Evolutionary conservation across 139 green algal species (phyloP), one percentile per base, ranked within the genome.

Genomic region (Nannochloris sp.): DNA sequence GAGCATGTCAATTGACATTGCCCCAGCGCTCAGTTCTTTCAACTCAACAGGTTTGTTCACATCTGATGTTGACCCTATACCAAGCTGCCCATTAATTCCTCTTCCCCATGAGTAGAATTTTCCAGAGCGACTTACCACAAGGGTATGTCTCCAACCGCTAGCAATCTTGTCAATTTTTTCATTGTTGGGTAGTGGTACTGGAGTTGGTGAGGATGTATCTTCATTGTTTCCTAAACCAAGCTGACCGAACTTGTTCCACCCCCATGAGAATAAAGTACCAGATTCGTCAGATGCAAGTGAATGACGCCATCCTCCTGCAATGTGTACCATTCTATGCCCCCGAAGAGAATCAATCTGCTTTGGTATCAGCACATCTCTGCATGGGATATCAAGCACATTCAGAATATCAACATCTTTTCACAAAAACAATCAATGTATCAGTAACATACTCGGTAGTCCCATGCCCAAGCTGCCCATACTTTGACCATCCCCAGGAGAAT

Each of bases 221-320:
- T 75, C 63, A 14, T 57, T 69, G 65, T 79, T 68, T 16, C 81
- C 84, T 3, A 89, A 63, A 10, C 87, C 87, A 46, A 91, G 79
- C 78, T 94, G 87, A 8, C 87, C 87, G 74, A 91, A 94, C 60
- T 57, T 31, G 75, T 92, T 92, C 90, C 90, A 96, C n/a, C 90
- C 90, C 80, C 84, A 95, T 10, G 76, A 72, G 14, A 75, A 92
- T 40, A 95, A 50, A 8, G 49, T 59, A 14, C 83, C 83, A 12
- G 84, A 45, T 12, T 74, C 63, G 59, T 84, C 84, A 12, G 76
- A 73, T 8, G 84, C 89, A 29, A 85, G 68, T 2, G 86, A 87
- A 75, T 96, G 89, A 28, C 89, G 73, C 89, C 89, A 96, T 31
- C 89, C 89, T 23, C 89, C 89, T 5, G 81, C 65, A 16, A 92